These are phyloP conservation scores for Globisporangium sylvaticum DNA, from an alignment of 352 stramenopile genomes.

Conservation along the genomic window DNA sequence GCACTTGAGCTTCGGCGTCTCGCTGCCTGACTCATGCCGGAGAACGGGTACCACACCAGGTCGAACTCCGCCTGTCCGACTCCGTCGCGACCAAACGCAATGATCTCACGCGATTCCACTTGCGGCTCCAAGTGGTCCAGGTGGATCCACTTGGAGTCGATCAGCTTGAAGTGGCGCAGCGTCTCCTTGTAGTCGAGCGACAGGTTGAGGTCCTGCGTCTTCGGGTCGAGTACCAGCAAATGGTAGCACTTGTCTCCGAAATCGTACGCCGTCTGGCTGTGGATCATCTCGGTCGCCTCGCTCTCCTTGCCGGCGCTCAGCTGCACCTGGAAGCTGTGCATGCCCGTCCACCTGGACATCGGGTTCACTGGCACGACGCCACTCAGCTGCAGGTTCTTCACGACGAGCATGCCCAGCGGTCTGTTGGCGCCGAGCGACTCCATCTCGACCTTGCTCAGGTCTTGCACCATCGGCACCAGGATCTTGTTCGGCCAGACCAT, in stretches of 20 bases:
- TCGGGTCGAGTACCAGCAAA: conserved; percentile 34
- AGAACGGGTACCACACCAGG: conserved; percentile 39
- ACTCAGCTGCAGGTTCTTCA: conserved; percentile 30
- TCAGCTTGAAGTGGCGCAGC: conserved; percentile 23
- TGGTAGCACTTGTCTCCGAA: conserved; percentile 26
- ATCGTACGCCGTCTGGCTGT: conserved; percentile 22
- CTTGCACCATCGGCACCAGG: conserved; percentile 37
- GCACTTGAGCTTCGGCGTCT: conserved; percentile 2
- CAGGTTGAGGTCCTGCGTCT: conserved; percentile 40
- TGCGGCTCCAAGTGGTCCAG: conserved; percentile 33
- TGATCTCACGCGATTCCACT: conserved; percentile 26
- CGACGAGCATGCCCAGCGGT: conserved; percentile 34
- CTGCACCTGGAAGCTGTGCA: conserved; percentile 32
- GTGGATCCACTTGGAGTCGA: conserved; percentile 47
- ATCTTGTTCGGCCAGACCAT: conserved; percentile 45
- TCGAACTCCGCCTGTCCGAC: conserved; percentile 38
- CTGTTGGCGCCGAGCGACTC: conserved; percentile 35
- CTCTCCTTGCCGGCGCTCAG: conserved; percentile 31
- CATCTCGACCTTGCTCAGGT: conserved; percentile 45
- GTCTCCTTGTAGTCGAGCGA: conserved; percentile 38
- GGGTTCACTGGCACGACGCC: conserved; percentile 24
- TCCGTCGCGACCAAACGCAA: conserved; percentile 33
- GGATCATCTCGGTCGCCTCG: conserved; percentile 21
- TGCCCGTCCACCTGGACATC: conserved; percentile 30
- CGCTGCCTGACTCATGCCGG: conserved; percentile 1